Percentiles rank a stretch among this genome's conserved stretches.
Conservation (phyloP, 495 filamentous ascomycete species). For the Astrothelium macrocarpum region DNA sequence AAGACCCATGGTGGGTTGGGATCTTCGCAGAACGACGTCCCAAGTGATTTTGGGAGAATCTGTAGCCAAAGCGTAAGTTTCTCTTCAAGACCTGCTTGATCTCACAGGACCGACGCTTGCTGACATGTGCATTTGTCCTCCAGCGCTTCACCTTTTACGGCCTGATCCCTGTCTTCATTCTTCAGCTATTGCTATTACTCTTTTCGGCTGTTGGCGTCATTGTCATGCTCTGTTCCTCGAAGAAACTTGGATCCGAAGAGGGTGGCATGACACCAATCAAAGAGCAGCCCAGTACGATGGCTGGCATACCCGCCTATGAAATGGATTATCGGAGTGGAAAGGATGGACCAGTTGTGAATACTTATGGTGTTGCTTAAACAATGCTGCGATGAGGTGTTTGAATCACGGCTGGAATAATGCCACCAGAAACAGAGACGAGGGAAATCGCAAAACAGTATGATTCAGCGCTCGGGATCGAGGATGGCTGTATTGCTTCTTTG, state of each 20-base stretch:
- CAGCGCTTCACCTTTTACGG: slow-evolving; percentile 23
- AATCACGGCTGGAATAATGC: no score
- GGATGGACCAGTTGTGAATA: not conserved
- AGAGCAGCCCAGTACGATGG: not conserved
- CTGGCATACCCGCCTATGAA: not conserved
- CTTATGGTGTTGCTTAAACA: not conserved
- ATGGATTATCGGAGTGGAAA: slow-evolving; percentile 2
- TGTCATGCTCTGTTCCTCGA: not conserved
- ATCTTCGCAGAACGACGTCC: not conserved
- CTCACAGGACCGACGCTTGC: not conserved
- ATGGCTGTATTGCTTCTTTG: not conserved
- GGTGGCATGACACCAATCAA: slow-evolving; percentile 1
- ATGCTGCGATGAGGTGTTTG: no score
- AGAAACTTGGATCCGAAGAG: not conserved
- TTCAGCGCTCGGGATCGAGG: not conserved
- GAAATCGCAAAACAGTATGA: not conserved
- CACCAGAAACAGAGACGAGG: not conserved
- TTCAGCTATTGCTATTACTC: slow-evolving; percentile 17
- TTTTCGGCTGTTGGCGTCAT: not conserved
- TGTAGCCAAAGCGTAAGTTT: slow-evolving; percentile 18
- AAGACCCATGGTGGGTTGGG: slow-evolving; percentile 7
- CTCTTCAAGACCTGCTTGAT: not conserved
- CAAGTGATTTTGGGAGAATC: slow-evolving; percentile 11
- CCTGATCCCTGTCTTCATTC: slow-evolving; percentile 18
- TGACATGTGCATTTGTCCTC: not conserved